phyloP scores from a whole-genome alignment of 2,329 filamentous ascomycete species.

The Fusarium sp. region DNA sequence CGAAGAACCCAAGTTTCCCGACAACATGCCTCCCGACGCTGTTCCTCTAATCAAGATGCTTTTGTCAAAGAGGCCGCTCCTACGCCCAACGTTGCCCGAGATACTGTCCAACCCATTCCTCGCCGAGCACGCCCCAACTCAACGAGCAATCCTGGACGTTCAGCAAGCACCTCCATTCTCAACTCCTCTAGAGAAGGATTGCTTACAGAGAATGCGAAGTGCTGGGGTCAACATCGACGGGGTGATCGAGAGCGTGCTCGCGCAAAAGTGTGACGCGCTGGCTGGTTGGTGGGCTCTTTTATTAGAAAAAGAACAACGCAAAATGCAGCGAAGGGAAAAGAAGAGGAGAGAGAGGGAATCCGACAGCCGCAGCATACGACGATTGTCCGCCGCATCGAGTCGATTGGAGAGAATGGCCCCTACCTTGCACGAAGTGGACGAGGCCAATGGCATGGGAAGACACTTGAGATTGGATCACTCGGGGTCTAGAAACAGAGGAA shows the following conservation, averaged over 20 bases:
- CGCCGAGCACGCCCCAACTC: conserved; percentile 84
- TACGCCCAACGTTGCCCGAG: conserved; percentile 84
- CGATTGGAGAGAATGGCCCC: conserved; percentile 84
- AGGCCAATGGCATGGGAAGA: conserved; percentile 71
- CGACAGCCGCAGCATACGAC: conserved; percentile 80
- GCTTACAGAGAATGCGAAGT: conserved; percentile 89
- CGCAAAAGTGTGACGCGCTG: conserved; percentile 88
- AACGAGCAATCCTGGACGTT: conserved; percentile 88
- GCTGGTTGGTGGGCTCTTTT: conserved; percentile 97
- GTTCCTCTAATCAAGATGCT: conserved; percentile 79
- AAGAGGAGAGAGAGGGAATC: conserved; percentile 87
- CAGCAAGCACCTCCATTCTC: conserved; percentile 85
- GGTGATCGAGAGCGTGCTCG: conserved; percentile 92
- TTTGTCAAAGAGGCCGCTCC: conserved; percentile 89
- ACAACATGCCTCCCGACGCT: conserved; percentile 81
- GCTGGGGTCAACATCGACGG: conserved; percentile 94
- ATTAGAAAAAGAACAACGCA: conserved; percentile 93
- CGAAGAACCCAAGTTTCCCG: conserved; percentile 86
- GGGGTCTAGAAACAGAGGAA: conserved; percentile 74
- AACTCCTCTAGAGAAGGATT: conserved; percentile 88
- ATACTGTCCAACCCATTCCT: conserved; percentile 91
- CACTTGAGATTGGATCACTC: conserved; percentile 57
- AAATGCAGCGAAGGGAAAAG: conserved; percentile 80
- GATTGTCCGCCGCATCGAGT: conserved; percentile 89
- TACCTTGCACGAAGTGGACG: conserved; percentile 80